A percentile compares a stretch with the other conserved stretches of the same genome.
These are phyloP conservation scores for Sugiyamaella mastotermitis DNA, from an alignment of 805 yeast genomes.

Conservation along the genomic window DNA sequence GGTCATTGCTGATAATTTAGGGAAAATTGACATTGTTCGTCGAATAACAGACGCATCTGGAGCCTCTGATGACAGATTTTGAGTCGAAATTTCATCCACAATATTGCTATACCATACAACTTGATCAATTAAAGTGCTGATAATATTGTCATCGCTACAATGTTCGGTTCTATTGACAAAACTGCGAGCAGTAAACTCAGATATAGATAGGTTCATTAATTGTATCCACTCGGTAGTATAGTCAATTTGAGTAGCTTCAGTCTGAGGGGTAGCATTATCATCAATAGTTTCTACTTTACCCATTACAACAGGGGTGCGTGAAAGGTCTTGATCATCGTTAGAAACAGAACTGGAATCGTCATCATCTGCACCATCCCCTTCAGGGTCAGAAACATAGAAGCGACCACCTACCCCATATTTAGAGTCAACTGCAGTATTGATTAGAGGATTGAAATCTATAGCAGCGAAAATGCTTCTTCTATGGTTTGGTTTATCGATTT, in stretches of 20 bases:
- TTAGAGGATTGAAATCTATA: constrained; percentile 71
- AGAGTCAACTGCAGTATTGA: constrained; percentile 69
- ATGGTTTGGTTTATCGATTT: constrained; percentile 12
- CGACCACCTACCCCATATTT: constrained; percentile 90
- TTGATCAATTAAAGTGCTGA: constrained; percentile 28
- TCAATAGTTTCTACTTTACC: no score
- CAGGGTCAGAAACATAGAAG: constrained; percentile 50
- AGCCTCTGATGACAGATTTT: not conserved
- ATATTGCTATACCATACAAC: constrained; percentile 33
- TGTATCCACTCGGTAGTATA: constrained; percentile 6
- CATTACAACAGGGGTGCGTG: not conserved
- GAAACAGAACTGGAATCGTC: constrained; percentile 13
- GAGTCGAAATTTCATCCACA: constrained; percentile 18
- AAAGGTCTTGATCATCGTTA: constrained; percentile 13
- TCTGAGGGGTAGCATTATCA: no score
- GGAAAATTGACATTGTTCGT: constrained; percentile 10
- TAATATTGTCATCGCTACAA: constrained; percentile 11
- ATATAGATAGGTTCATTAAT: not conserved
- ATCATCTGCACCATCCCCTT: constrained; percentile 14
- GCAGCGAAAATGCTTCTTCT: constrained; percentile 73
- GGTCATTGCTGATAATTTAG: constrained; percentile 9
- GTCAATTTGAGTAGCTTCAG: not conserved
- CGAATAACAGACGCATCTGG: constrained; percentile 15
- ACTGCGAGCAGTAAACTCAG: no score
- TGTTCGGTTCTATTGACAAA: not conserved